phyloP scores from a whole-genome alignment of 2,329 filamentous ascomycete genomes.

The Colletotrichum sublineola region DNA sequence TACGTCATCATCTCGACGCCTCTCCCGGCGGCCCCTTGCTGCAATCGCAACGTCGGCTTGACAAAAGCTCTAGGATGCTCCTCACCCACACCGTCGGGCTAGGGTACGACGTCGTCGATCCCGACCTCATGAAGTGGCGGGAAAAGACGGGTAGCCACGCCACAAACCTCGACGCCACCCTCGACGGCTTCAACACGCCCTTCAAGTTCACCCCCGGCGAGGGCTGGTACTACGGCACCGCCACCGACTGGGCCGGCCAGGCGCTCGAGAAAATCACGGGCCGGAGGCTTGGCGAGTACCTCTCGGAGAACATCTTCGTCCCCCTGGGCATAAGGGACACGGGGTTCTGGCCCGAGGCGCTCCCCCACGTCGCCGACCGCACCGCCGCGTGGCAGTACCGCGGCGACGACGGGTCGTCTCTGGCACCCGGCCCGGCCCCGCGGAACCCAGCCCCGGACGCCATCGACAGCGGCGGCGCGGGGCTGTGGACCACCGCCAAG shows the following conservation, averaged over 20 bases:
- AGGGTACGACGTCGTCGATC: conserved; percentile 58
- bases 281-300: conserved; percentile 53
- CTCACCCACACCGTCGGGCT: conserved; percentile 65
- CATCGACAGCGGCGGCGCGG: conserved; percentile 59
- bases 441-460: conserved; percentile 45
- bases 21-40: not conserved
- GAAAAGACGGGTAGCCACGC: conserved; percentile 49
- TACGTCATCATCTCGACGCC: conserved; percentile 34
- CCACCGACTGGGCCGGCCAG: conserved; percentile 62
- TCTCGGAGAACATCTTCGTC: conserved; percentile 53
- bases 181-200: conserved; percentile 57
- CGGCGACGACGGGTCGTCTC: conserved; percentile 43
- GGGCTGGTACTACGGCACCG: conserved; percentile 63
- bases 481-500: conserved; percentile 56
- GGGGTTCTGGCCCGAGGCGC: conserved; percentile 52
- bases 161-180: conserved; percentile 50
- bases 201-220: conserved; percentile 60
- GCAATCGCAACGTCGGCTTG: not conserved
- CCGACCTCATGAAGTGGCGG: conserved; percentile 59
- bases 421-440: conserved; percentile 42
- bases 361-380: conserved; percentile 47
- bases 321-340: conserved; percentile 54
- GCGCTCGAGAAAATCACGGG: conserved; percentile 58
- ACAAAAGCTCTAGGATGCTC: conserved; percentile 50
- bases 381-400: conserved; percentile 43